Base-by-base conservation (phyloP, 805 yeast genomes). In the Metschnikowia matae region DNA sequence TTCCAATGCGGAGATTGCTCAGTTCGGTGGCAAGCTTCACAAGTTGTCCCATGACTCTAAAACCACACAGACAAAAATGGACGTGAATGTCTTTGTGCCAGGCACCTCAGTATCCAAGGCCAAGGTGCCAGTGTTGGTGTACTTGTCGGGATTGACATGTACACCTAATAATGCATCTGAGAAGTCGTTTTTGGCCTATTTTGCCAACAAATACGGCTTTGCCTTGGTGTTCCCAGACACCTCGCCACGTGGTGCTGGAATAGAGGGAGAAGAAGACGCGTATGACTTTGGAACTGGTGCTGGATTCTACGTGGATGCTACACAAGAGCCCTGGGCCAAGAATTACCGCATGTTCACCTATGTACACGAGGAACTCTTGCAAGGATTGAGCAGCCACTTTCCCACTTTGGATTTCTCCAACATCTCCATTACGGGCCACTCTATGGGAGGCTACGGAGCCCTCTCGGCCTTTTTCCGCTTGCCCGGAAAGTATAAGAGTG, bases 371-470 rank as follows among this genome's bases (percentile, higher is more conserved):
- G 99, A 92, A 65, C 75, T 92, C 52, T 84, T 85, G 36, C 68
- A 69, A 21, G 69, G 68, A 29, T 71, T 89, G 57, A 66, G 77
- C 13, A 63, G 63, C 29, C 66, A 69, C 15, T 77, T 66, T 48
- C 53, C 70, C 2, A 66, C 69, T 38, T 71, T 92, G 53, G 89
- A 92, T 67, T 83, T 85, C 54, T 65, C 70, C 37, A 84, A 79
- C 38, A 77, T 83, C 46, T 80, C 92, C 18, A 81, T 92, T 56
- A 83, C 94, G n/a, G 99, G 99, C 40, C 98, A 94, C 67, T 94
- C 99, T 1, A 94, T 94, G 98, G 99, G 99, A 46, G 99, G 99
- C 0, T 89, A 80, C 65, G 99, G 98, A 50, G 96, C 99, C 0
- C 69, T 92, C 53, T 71, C 85, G 53, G 78, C 80, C 14, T 79